phyloP scores from a whole-genome alignment of 139 green algal species.

The Closterium sp. region DNA sequence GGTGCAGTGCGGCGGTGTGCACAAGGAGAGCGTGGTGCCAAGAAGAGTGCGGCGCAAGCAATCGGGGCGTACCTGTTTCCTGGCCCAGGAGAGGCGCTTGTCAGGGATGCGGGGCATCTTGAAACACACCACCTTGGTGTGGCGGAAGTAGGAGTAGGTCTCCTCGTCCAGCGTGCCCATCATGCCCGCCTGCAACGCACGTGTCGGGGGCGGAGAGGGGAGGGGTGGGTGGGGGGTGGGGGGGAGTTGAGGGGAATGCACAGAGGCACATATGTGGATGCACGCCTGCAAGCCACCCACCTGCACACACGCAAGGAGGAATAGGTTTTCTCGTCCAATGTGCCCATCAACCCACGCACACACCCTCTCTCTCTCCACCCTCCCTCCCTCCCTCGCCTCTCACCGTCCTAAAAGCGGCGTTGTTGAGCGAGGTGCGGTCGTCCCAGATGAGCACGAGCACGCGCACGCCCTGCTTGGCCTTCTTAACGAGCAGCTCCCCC shows the following conservation, averaged over 20 bases:
- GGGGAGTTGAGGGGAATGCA: not conserved
- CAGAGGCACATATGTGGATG: not conserved
- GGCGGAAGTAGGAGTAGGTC: constrained; percentile 59
- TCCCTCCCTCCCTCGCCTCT: not conserved
- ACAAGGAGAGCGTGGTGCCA: not conserved
- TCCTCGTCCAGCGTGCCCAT: constrained; percentile 67
- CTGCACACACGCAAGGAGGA: no score
- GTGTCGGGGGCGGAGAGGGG: no score
- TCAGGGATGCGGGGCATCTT: constrained; percentile 26
- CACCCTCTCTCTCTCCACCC: not conserved
- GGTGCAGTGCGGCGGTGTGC: no score
- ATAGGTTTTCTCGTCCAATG: no score
- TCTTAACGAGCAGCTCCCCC: constrained; percentile 63
- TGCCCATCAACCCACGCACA: no score
- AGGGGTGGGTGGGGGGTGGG: no score
- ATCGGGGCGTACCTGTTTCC: not conserved
- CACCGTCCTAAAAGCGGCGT: not conserved
- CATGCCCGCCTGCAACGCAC: constrained; percentile 43
- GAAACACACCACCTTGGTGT: constrained; percentile 56
- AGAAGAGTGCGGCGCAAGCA: not conserved
- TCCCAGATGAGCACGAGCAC: constrained; percentile 68
- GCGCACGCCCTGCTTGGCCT: constrained; percentile 49
- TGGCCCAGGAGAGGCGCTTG: not conserved
- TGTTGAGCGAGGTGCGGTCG: constrained; percentile 53
- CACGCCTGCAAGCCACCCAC: no score